Percentiles rank a stretch among this genome's conserved stretches.
Evolutionary conservation across 345 rosid species (phyloP).

Genomic region (Citrus inodora): DNA sequence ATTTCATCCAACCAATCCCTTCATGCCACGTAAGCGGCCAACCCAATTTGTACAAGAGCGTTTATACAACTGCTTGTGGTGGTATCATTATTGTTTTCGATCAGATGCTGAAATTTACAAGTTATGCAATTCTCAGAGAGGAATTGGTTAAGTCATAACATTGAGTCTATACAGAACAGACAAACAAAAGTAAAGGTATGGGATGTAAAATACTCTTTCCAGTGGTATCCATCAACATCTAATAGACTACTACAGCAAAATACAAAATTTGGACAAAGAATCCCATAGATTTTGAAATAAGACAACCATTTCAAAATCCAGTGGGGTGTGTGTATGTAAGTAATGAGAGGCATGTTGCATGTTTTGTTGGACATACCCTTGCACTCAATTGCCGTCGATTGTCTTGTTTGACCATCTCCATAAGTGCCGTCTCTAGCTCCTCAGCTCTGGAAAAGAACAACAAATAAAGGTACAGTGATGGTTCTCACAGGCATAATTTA

Average conservation of each 20-base stretch:
- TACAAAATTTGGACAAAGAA: background rate
- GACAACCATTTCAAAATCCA: background rate
- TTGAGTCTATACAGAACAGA: background rate
- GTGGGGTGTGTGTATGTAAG: background rate
- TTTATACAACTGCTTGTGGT: too few relatives aligned
- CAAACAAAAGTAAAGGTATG: background rate
- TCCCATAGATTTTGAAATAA: background rate
- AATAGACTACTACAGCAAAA: background rate
- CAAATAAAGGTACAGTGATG: background rate
- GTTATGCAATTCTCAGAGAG: background rate
- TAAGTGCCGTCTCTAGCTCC: constrained; percentile 89
- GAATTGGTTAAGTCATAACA: background rate
- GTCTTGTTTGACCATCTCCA: constrained; percentile 92
- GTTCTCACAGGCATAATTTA: background rate
- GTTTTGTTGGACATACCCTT: constrained; percentile 41
- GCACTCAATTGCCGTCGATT: constrained; percentile 76
- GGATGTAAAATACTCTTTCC: background rate
- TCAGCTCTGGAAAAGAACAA: constrained; percentile 64
- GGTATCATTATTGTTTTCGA: background rate
- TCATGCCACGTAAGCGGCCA: too few relatives aligned
- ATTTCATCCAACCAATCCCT: too few relatives aligned
- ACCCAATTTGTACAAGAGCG: too few relatives aligned
- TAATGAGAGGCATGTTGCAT: background rate
- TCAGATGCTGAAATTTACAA: background rate
- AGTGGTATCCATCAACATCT: background rate